Conservation (phyloP, 1,284 basidiomycete species). For the Ganoderma multipileum region DNA sequence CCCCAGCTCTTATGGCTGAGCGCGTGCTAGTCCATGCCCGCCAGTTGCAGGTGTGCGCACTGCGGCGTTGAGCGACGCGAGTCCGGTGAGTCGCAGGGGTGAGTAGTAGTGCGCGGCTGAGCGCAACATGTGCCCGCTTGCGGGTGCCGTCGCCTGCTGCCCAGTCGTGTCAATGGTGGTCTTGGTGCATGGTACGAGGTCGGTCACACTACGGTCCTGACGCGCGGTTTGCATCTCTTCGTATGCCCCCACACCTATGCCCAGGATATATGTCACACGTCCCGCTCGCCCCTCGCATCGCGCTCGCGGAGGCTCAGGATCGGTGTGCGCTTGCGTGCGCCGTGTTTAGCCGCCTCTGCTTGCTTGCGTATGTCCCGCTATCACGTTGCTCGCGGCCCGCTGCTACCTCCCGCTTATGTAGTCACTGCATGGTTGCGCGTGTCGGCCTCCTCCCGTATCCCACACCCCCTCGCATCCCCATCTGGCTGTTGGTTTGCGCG, state of each 20-base stretch:
- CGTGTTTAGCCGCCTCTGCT: background rate
- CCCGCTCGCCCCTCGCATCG: conserved; percentile 15
- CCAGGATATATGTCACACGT: conserved; percentile 24
- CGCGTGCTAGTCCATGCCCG: conserved; percentile 39
- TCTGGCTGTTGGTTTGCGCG: conserved; percentile 20
- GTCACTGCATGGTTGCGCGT: conserved; percentile 24
- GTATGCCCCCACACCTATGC: conserved; percentile 29
- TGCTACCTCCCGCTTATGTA: conserved; percentile 8
- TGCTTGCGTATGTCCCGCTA: conserved; percentile 4
- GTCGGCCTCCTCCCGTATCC: conserved; percentile 13
- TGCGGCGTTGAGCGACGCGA: conserved; percentile 30
- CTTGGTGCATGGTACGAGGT: conserved; percentile 9
- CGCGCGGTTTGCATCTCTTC: conserved; percentile 11
- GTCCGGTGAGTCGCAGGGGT: conserved; percentile 26
- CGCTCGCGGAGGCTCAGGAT: conserved; percentile 21
- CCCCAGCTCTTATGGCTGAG: conserved; percentile 30
- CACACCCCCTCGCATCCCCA: background rate
- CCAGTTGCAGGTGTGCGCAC: conserved; percentile 21
- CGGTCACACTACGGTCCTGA: conserved; percentile 10
- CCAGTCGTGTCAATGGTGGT: conserved; percentile 13
- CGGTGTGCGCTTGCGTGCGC: conserved; percentile 27
- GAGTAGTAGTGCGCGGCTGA: conserved; percentile 22
- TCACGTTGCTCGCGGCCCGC: conserved; percentile 16
- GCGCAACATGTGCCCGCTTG: conserved; percentile 29
- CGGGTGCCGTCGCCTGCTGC: conserved; percentile 29